A percentile compares a stretch with the other conserved stretches of the same genome.
phyloP scores from a whole-genome alignment of 2,329 filamentous ascomycete species.

The Calonectria crousiana region DNA sequence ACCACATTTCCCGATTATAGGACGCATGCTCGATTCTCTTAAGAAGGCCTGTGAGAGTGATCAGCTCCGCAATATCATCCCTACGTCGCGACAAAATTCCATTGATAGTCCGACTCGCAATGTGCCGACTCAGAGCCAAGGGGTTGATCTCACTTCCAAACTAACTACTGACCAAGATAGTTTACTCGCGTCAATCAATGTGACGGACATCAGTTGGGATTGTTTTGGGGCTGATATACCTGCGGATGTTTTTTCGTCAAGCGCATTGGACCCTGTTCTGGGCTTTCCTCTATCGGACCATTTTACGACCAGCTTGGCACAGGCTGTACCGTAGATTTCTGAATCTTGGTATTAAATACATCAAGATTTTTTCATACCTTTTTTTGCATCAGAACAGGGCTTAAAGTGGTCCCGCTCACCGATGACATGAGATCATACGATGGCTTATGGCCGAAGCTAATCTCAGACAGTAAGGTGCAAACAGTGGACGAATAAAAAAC shows the following conservation, averaged over 20 bases:
- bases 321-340: background rate
- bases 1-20: conserved; percentile 25
- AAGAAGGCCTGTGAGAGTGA: conserved; percentile 7
- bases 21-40: conserved; percentile 25
- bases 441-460: too few species aligned
- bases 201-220: background rate
- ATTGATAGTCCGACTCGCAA: background rate
- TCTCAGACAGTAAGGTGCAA: too few species aligned
- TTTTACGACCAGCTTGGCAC: background rate
- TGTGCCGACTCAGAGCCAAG: background rate
- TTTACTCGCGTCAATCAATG: background rate
- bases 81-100: background rate
- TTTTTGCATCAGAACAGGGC: too few species aligned
- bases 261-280: conserved; percentile 2
- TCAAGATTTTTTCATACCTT: too few species aligned
- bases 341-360: background rate
- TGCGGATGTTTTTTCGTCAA: background rate
- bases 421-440: too few species aligned
- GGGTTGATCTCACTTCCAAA: background rate
- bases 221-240: background rate
- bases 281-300: background rate
- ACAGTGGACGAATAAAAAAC: too few species aligned
- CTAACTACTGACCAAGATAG: background rate
- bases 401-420: too few species aligned
- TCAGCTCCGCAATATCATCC: background rate